phyloP scores from a whole-genome alignment of 1,284 basidiomycete species.

The Pholiota adiposa region DNA sequence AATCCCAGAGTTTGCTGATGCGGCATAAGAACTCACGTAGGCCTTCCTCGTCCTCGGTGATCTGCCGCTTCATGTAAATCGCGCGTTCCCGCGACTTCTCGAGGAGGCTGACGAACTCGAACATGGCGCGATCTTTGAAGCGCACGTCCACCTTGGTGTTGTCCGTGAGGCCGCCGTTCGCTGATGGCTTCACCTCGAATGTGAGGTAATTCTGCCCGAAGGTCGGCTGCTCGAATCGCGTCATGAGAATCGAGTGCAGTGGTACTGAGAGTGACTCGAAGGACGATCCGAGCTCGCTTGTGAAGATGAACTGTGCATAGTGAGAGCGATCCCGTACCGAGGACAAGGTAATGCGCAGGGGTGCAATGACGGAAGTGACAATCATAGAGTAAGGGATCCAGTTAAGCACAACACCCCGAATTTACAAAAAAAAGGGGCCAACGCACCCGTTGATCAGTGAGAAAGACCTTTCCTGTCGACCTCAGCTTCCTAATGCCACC shows the following conservation, averaged over 20 bases:
- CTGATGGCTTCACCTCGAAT: constrained; percentile 67
- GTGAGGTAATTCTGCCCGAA: constrained; percentile 70
- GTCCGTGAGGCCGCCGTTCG: constrained; percentile 63
- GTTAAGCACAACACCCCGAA: neutral
- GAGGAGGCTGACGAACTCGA: constrained; percentile 69
- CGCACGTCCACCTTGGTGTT: constrained; percentile 71
- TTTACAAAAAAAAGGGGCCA: neutral
- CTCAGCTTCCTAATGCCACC: constrained; percentile 69
- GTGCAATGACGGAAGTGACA: neutral
- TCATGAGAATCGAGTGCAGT: constrained; percentile 64
- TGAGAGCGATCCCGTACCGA: neutral
- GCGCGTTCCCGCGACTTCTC: constrained; percentile 77
- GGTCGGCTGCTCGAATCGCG: constrained; percentile 75
- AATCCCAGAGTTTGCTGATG: too few species aligned
- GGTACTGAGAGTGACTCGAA: constrained; percentile 61
- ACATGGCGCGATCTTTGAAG: constrained; percentile 69
- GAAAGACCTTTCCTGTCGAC: constrained; percentile 57
- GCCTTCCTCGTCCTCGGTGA: constrained; percentile 61
- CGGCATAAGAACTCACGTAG: constrained; percentile 62
- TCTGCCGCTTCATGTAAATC: constrained; percentile 73
- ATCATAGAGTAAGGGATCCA: neutral
- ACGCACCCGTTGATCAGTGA: constrained; percentile 76
- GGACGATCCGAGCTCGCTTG: constrained; percentile 37
- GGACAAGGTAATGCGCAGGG: neutral
- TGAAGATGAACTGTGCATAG: constrained; percentile 64